Conservation (phyloP, 768 basidiomycete species). For the Boletus patriciae region DNA sequence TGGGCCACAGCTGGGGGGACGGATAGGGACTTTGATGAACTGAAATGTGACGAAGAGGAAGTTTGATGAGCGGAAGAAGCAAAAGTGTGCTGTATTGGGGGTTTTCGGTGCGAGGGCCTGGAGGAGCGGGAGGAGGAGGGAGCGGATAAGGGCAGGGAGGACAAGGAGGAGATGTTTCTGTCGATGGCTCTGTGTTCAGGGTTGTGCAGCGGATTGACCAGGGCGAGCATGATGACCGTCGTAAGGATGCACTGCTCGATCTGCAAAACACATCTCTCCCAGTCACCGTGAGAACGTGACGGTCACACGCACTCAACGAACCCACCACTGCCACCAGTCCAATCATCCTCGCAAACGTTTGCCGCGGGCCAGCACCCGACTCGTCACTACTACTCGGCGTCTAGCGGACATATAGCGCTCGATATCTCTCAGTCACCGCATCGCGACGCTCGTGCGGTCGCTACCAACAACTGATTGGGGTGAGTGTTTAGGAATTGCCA, state of each 20-base stretch:
- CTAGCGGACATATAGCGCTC: not conserved
- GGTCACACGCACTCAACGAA: slow-evolving; percentile 12
- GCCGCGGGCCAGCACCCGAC: too few species aligned
- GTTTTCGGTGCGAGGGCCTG: slow-evolving; percentile 31
- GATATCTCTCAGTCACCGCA: slow-evolving; percentile 2
- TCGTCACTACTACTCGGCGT: too few species aligned
- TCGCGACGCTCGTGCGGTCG: not conserved
- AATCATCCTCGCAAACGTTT: not conserved
- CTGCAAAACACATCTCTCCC: slow-evolving; percentile 15
- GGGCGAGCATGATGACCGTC: slow-evolving; percentile 46
- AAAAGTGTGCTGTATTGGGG: slow-evolving; percentile 26
- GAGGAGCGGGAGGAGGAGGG: slow-evolving; percentile 24
- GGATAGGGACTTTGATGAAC: slow-evolving; percentile 19
- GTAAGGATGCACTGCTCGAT: slow-evolving; percentile 12
- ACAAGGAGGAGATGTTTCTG: slow-evolving; percentile 22
- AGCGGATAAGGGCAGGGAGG: slow-evolving; percentile 2
- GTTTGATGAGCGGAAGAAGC: slow-evolving; percentile 28
- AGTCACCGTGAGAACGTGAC: slow-evolving; percentile 26
- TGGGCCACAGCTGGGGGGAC: slow-evolving; percentile 30
- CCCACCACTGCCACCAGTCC: too few species aligned
- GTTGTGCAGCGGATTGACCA: slow-evolving; percentile 43
- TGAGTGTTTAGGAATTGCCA: slow-evolving; percentile 9
- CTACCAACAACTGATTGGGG: too few species aligned
- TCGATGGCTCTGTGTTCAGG: slow-evolving; percentile 33
- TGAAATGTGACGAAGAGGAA: slow-evolving; percentile 19